Conservation (phyloP, 495 filamentous ascomycete species). For the Pyrenula massariospora region DNA sequence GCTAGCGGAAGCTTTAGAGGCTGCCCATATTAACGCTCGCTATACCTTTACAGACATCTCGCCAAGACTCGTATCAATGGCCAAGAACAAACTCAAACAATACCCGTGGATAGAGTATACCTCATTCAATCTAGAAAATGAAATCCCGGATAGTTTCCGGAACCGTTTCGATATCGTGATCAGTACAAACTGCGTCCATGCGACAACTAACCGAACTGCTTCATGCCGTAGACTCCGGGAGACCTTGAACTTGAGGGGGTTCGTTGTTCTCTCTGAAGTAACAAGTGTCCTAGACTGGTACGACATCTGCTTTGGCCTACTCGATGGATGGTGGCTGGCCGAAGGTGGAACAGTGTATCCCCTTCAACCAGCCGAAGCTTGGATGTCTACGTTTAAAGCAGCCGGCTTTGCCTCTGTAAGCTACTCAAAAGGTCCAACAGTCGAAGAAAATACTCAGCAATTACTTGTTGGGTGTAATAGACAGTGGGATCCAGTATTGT, state of each 20-base stretch:
- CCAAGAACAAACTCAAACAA: conserved; percentile 12
- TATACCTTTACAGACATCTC: conserved; percentile 32
- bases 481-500: no score
- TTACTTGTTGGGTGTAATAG: conserved; percentile 8
- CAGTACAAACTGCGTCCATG: conserved; percentile 20
- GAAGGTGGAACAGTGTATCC: neutral
- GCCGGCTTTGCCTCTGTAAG: conserved; percentile 1
- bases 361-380: neutral
- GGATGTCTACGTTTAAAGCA: neutral
- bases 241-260: neutral
- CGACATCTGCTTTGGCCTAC: conserved; percentile 9
- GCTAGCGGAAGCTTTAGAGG: conserved; percentile 7
- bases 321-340: conserved; percentile 12
- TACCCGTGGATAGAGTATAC: conserved; percentile 15
- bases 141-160: conserved; percentile 2
- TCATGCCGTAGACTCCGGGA: conserved; percentile 1
- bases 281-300: conserved; percentile 1
- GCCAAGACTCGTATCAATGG: conserved; percentile 9
- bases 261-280: conserved; percentile 2
- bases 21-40: conserved; percentile 6
- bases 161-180: conserved; percentile 15
- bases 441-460: conserved; percentile 11
- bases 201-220: conserved; percentile 11
- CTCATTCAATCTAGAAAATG: conserved; percentile 16
- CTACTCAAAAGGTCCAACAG: neutral